Conservation (phyloP, 202 grass and related monocot species). For the Panicum virgatum region DNA sequence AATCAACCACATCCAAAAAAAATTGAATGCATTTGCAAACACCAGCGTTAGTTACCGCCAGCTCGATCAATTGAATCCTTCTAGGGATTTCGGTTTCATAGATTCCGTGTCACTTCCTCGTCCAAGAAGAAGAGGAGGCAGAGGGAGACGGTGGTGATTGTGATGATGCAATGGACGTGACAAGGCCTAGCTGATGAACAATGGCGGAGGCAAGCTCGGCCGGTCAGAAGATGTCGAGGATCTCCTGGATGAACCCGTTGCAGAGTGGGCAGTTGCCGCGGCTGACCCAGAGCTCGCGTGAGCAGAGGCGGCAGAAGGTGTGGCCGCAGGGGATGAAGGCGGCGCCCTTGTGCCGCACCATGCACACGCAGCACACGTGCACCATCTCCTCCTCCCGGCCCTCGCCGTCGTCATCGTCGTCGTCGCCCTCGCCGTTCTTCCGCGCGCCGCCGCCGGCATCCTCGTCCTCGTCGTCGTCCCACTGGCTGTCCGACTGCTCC, state of each 20-base stretch:
- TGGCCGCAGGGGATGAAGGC: constrained; percentile 94
- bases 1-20: not conserved
- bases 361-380: constrained; percentile 89
- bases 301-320: constrained; percentile 96
- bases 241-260: constrained; percentile 90
- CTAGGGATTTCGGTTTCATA: not conserved
- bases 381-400: constrained; percentile 35
- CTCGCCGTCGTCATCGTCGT: constrained; percentile 35
- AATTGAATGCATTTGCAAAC: not conserved
- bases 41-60: not conserved
- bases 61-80: not conserved
- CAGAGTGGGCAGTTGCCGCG: constrained; percentile 88
- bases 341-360: constrained; percentile 84
- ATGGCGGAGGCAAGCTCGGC: not conserved
- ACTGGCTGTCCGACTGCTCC: constrained; percentile 62
- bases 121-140: not conserved
- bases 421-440: constrained; percentile 9
- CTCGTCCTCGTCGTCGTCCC: constrained; percentile 33
- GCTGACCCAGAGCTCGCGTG: constrained; percentile 84
- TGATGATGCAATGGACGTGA: not conserved
- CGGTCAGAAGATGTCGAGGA: constrained; percentile 84
- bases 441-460: not conserved
- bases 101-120: not conserved
- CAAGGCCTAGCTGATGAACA: not conserved
- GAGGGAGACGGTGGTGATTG: not conserved